phyloP scores from a whole-genome alignment of 139 green algal species.

The Trebouxia sp. region DNA sequence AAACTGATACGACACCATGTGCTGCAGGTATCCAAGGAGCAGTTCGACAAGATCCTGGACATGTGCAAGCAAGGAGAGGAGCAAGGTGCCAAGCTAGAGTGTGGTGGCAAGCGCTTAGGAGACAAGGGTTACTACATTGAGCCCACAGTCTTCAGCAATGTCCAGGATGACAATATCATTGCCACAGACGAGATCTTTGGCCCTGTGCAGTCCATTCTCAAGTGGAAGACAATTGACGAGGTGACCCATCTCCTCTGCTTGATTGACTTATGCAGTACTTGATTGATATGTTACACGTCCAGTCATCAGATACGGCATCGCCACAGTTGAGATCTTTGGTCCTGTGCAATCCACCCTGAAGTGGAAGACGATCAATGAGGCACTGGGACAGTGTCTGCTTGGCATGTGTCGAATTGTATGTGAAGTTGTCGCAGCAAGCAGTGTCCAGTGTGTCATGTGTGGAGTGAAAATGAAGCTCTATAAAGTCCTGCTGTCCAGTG shows the following conservation, averaged over 20 bases:
- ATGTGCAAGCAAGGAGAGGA: constrained; percentile 53
- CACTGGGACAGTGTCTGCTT: constrained; percentile 12
- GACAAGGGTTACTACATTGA: constrained; percentile 62
- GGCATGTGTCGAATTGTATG: no score
- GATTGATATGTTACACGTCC: neutral
- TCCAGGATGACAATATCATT: constrained; percentile 42
- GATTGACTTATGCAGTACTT: no score
- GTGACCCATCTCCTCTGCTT: constrained; percentile 36
- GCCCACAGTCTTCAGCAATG: constrained; percentile 75
- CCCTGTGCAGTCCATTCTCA: constrained; percentile 63
- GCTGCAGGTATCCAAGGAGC: constrained; percentile 52
- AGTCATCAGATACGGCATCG: no score
- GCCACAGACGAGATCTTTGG: constrained; percentile 43
- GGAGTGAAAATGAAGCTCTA: no score
- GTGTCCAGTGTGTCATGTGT: no score
- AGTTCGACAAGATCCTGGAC: constrained; percentile 71
- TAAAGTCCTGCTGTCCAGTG: no score
- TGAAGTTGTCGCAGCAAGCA: no score
- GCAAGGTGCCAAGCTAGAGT: constrained; percentile 43
- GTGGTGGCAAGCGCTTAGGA: constrained; percentile 43
- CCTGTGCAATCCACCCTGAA: constrained; percentile 63
- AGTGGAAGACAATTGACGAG: constrained; percentile 70
- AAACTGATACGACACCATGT: neutral
- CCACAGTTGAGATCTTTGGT: constrained; percentile 36
- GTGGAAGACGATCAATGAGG: constrained; percentile 66